Base-by-base conservation (phyloP, 805 yeast species). In the Torulaspora microellipsoides region DNA sequence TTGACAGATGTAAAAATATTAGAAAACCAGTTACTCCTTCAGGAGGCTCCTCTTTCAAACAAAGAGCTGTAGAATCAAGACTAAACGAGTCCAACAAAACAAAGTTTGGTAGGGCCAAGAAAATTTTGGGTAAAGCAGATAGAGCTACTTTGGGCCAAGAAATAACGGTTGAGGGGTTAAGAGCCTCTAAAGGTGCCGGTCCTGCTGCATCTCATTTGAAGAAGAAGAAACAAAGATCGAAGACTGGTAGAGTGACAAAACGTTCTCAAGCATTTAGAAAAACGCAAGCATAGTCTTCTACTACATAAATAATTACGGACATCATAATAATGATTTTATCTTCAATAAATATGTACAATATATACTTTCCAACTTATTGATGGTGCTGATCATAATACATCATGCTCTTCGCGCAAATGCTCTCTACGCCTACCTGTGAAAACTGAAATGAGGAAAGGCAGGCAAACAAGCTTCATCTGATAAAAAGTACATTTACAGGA, bases 81-180 rank as follows among this genome's bases (percentile, higher is more conserved):
- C 67, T 85, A 40, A 74, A 76, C 20, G 87, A 83, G 33, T 74
- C 75, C 33, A 93, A 85, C 63, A 84, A 74, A 65, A 83, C 95
- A 12, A 77, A 77, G 55, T 64, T 86, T 31, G 96, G 96, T 30
- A 77, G 96, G 64, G 95, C 93, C 15, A 76, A 75, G 56, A 73
- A 78, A 43, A 72, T 84, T 3, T 71, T 89, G 35, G 91, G 91
- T 40, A 86, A 81, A 60, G 85, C 89, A 41, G 96, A 86, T 60
- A 77, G 84, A 55, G 75, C 83, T 29, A 73, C 83, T 15, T 76
- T 80, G 8, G 91, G 91, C 38, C 69, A 70, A 51, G 55, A 68
- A 40, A 60, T 78, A 46, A 56, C 71, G 5, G 62, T 81, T 29
- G 96, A 88, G 68, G 96, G 96, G 50, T 68, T 75, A 43, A 79